These are phyloP conservation scores for Xylaria sp. DNA, from an alignment of 2,329 filamentous ascomycete genomes.

Conservation along the genomic window DNA sequence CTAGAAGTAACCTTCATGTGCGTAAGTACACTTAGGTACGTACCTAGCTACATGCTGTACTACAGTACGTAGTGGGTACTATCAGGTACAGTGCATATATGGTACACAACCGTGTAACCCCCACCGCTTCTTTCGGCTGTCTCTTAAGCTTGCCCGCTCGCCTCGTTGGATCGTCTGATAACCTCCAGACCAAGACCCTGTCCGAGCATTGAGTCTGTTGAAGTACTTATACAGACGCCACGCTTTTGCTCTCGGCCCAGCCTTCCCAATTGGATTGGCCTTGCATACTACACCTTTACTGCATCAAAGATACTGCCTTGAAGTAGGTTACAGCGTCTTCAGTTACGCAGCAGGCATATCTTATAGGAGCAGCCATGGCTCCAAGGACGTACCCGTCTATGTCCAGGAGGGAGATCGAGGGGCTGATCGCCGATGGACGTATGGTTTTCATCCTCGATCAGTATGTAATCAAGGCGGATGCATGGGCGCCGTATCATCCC, in stretches of 20 bases:
- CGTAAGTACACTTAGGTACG: too few species aligned
- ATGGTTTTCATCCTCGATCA: constrained; percentile 84
- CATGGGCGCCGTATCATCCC: constrained; percentile 90
- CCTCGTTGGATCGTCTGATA: constrained; percentile 4
- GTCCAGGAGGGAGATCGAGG: constrained; percentile 77
- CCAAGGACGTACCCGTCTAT: constrained; percentile 59
- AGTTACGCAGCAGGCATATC: constrained; percentile 1
- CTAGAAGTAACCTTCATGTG: too few species aligned
- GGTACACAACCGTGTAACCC: not conserved
- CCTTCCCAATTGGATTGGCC: constrained; percentile 5
- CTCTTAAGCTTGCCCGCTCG: not conserved
- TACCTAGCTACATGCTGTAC: not conserved
- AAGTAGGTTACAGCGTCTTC: not conserved
- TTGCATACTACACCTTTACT: not conserved
- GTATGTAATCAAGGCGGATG: constrained; percentile 86
- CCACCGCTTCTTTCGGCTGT: constrained; percentile 27
- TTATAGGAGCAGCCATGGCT: constrained; percentile 38
- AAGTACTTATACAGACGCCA: not conserved
- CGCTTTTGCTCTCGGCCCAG: not conserved
- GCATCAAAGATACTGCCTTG: not conserved
- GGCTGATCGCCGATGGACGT: constrained; percentile 82
- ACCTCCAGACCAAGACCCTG: constrained; percentile 1
- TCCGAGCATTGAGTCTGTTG: too few species aligned
- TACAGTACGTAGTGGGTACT: not conserved
- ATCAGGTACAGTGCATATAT: not conserved